Conservation (phyloP, 108 stramenopile genomes). For the Nannochloropsis granulata region DNA sequence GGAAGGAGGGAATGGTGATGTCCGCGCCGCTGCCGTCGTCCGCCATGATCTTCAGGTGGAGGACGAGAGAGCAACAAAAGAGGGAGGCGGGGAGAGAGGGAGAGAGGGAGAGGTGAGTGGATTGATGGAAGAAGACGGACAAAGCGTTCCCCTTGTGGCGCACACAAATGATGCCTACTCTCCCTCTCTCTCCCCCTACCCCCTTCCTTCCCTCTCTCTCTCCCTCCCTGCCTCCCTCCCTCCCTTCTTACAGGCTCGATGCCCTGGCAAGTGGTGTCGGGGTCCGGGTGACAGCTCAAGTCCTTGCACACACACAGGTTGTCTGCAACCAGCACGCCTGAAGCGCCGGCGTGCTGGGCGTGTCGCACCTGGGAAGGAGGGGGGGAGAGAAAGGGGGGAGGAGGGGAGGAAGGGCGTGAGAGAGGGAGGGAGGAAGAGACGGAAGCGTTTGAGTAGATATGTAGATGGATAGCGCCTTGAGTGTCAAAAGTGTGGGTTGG, state of each 20-base stretch:
- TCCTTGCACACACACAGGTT: constrained; percentile 63
- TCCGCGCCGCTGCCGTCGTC: constrained; percentile 81
- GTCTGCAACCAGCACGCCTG: constrained; percentile 78
- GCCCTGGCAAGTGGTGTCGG: background rate
- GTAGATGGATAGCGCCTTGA: too few species aligned
- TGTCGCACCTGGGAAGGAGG: constrained; percentile 47
- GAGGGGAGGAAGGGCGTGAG: background rate
- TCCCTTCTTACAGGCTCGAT: background rate
- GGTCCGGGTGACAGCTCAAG: background rate
- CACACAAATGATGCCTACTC: background rate
- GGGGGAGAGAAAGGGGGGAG: background rate
- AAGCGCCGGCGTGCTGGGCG: constrained; percentile 72
- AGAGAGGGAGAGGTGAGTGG: too few species aligned
- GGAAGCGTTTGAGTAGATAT: too few species aligned
- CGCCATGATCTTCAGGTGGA: constrained; percentile 60
- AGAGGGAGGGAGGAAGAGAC: background rate
- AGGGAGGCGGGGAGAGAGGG: too few species aligned
- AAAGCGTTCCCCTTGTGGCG: too few species aligned
- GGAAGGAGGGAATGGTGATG: constrained; percentile 73
- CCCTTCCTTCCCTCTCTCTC: background rate
- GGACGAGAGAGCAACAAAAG: constrained; percentile 19
- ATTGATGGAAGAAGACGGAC: background rate
- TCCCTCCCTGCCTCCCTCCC: background rate
- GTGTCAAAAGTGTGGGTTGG: background rate
- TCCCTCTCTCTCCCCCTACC: constrained; percentile 3